A percentile compares a stretch with the other conserved stretches of the same genome.
phyloP scores from a whole-genome alignment of 2,329 filamentous ascomycete species.

The Beauveria sp. region DNA sequence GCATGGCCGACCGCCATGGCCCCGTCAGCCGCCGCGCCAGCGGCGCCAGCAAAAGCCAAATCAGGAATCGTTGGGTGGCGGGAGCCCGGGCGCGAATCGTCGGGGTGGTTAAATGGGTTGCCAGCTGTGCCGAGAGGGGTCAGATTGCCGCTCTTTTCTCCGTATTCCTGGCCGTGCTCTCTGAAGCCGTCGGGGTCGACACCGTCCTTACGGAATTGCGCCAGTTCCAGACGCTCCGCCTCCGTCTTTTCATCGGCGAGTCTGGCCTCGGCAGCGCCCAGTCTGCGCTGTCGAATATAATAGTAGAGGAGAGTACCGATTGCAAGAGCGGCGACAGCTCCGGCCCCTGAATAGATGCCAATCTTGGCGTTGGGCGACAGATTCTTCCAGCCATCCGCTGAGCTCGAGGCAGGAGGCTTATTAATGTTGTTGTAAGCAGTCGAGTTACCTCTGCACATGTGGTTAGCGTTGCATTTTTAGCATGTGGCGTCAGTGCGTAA shows the following conservation, averaged over 20 bases:
- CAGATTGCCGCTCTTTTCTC: background rate
- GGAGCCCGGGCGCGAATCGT: slow-evolving; percentile 6
- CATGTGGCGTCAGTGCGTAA: background rate
- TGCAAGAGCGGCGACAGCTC: slow-evolving; percentile 34
- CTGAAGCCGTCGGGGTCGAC: slow-evolving; percentile 40
- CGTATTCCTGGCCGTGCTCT: slow-evolving; percentile 19
- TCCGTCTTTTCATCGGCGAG: slow-evolving; percentile 35
- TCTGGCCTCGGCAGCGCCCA: slow-evolving; percentile 43
- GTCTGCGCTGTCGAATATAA: slow-evolving; percentile 47
- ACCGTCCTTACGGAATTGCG: slow-evolving; percentile 40
- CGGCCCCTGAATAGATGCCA: slow-evolving; percentile 43
- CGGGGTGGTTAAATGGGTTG: slow-evolving; percentile 6
- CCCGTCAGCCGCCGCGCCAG: background rate
- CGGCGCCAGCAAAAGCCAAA: background rate
- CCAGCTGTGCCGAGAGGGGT: slow-evolving; percentile 5
- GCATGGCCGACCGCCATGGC: slow-evolving; percentile 1
- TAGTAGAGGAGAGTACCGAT: slow-evolving; percentile 39
- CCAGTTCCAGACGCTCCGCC: slow-evolving; percentile 43
- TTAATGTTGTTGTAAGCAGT: slow-evolving; percentile 40
- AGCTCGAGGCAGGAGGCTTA: slow-evolving; percentile 31
- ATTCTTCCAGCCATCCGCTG: slow-evolving; percentile 46
- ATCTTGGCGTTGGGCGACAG: slow-evolving; percentile 43
- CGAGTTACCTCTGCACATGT: slow-evolving; percentile 44
- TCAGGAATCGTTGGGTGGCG: background rate
- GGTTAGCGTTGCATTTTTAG: slow-evolving; percentile 16